These are phyloP conservation scores for Phytopythium helicoides DNA, from an alignment of 352 stramenopile species.

Conservation along the genomic window DNA sequence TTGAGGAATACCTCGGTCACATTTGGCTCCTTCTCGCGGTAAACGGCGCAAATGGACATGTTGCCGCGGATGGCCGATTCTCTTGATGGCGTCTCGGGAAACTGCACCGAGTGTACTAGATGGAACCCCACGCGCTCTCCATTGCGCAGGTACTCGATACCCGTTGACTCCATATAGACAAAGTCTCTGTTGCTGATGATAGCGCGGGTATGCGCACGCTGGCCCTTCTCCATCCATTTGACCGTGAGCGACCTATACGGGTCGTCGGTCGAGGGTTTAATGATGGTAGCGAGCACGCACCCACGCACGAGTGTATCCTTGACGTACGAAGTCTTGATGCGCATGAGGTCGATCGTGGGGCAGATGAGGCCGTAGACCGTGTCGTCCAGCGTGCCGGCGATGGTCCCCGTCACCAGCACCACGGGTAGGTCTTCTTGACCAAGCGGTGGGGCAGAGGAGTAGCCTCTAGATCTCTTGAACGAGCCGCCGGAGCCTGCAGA, in stretches of 20 bases:
- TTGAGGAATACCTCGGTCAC: conserved; percentile 55
- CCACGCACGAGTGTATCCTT: conserved; percentile 37
- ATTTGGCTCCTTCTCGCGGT: conserved; percentile 41
- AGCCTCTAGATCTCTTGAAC: conserved; percentile 2
- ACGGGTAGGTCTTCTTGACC: conserved; percentile 19
- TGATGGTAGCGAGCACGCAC: conserved; percentile 37
- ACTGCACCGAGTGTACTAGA: conserved; percentile 39
- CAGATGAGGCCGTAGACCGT: conserved; percentile 37
- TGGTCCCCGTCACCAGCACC: conserved; percentile 26
- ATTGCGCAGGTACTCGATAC: conserved; percentile 27
- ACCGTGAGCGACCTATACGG: conserved; percentile 37
- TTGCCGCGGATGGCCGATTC: conserved; percentile 38
- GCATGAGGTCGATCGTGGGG: conserved; percentile 28
- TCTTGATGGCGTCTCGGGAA: conserved; percentile 38
- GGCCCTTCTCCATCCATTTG: conserved; percentile 51
- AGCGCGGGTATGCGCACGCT: conserved; percentile 27
- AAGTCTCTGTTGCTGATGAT: conserved; percentile 45
- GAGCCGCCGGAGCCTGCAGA: conserved; percentile 6
- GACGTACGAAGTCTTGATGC: conserved; percentile 40
- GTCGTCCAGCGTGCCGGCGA: conserved; percentile 31
- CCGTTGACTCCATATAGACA: conserved; percentile 46
- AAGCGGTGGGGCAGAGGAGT: background rate
- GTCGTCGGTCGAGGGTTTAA: conserved; percentile 18
- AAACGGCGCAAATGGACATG: conserved; percentile 55
- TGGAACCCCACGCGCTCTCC: conserved; percentile 44